Conservation (phyloP, 345 rosid species). For the Ceriops tagal region DNA sequence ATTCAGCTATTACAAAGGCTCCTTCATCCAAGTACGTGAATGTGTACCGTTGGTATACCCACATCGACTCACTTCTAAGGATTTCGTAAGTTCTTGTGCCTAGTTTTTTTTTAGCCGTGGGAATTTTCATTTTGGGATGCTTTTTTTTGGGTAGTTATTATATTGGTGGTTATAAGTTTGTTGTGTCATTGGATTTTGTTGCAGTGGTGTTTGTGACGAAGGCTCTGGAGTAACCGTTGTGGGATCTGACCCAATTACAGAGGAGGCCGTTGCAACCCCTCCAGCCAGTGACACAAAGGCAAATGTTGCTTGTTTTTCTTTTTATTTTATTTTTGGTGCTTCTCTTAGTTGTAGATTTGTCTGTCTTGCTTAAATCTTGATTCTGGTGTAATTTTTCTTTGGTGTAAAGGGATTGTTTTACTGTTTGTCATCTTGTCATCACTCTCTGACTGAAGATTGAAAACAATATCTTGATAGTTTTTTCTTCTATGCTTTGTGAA, state of each 20-base stretch:
- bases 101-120: background rate
- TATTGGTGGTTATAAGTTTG: background rate
- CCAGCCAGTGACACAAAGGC: slow-evolving; percentile 71
- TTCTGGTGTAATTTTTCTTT: too few species aligned
- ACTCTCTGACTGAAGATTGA: background rate
- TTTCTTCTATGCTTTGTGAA: background rate
- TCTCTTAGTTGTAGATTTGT: background rate
- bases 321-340: background rate
- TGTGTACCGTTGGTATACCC: slow-evolving; percentile 71
- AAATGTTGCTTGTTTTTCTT: background rate
- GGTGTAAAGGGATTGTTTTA: background rate
- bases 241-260: slow-evolving; percentile 51
- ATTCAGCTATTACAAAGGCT: slow-evolving; percentile 48
- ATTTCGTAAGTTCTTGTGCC: slow-evolving; percentile 61
- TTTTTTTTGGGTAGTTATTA: background rate
- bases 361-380: background rate
- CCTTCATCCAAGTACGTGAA: slow-evolving; percentile 68
- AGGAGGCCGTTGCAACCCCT: slow-evolving; percentile 74
- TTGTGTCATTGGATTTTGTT: slow-evolving; percentile 1
- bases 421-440: background rate
- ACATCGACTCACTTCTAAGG: slow-evolving; percentile 86
- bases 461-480: too few species aligned
- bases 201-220: slow-evolving; percentile 75
- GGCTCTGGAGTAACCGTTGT: slow-evolving; percentile 72
- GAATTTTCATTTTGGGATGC: background rate